phyloP scores from a whole-genome alignment of 2,329 filamentous ascomycete species.

The Phyllosticta citrichinensis region DNA sequence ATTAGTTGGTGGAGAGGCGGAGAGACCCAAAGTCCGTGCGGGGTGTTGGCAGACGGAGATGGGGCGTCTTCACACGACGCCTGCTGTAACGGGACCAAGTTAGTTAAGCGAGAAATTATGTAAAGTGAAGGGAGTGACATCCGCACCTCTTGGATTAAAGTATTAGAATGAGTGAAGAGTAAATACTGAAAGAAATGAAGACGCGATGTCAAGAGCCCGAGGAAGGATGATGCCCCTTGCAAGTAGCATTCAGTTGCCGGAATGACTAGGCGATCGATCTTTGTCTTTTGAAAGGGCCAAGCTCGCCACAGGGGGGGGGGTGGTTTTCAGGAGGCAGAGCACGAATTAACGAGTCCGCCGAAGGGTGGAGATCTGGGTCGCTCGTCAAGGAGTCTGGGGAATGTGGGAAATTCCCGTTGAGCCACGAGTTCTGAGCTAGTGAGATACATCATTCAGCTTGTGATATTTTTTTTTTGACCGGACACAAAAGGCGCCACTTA shows the following conservation, averaged over 20 bases:
- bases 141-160: conserved; percentile 41
- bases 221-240: conserved; percentile 28
- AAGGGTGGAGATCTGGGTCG: conserved; percentile 21
- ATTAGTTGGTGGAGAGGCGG: conserved; percentile 42
- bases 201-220: conserved; percentile 22
- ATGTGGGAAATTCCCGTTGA: conserved; percentile 31
- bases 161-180: conserved; percentile 34
- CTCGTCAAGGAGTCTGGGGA: conserved; percentile 33
- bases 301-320: conserved; percentile 25
- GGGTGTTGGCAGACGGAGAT: conserved; percentile 17
- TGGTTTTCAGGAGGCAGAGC: conserved; percentile 32
- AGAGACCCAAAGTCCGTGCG: conserved; percentile 18
- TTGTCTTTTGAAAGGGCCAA: conserved; percentile 23
- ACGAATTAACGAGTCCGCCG: conserved; percentile 46
- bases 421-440: conserved; percentile 19
- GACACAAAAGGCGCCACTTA: neutral
- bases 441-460: conserved; percentile 19
- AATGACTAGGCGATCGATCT: conserved; percentile 26
- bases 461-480: neutral
- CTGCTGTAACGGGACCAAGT: conserved; percentile 8
- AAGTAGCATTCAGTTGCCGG: conserved; percentile 35
- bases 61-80: conserved; percentile 9
- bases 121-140: conserved; percentile 14
- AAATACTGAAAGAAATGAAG: conserved; percentile 24
- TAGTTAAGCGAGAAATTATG: conserved; percentile 12